Percentiles rank a stretch among this genome's conserved stretches.
Conservation (phyloP, 495 filamentous ascomycete genomes). For the Bryoglossum gracile region DNA sequence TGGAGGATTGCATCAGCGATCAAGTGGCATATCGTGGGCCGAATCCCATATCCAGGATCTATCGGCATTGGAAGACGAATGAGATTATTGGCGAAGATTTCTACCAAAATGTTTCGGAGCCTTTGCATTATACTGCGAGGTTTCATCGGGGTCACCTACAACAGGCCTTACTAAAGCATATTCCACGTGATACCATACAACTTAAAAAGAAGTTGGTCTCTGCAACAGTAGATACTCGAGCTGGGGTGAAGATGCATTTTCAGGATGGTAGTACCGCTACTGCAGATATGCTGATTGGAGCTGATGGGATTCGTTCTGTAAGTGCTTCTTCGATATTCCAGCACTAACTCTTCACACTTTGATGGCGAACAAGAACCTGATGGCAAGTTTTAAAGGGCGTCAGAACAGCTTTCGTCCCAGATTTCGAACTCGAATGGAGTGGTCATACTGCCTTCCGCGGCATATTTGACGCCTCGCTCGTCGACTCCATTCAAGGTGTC, state of each 20-base stretch:
- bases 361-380: background rate
- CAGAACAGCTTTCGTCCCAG: slow-evolving; percentile 33
- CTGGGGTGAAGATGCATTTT: slow-evolving; percentile 24
- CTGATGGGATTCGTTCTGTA: slow-evolving; percentile 30
- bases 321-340: background rate
- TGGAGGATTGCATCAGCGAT: slow-evolving; percentile 33
- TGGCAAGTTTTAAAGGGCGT: slow-evolving; percentile 13
- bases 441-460: slow-evolving; percentile 40
- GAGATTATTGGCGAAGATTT: slow-evolving; percentile 37
- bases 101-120: slow-evolving; percentile 30
- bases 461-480: slow-evolving; percentile 36
- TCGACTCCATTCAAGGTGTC: slow-evolving; percentile 33
- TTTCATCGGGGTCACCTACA: slow-evolving; percentile 43
- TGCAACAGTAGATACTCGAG: slow-evolving; percentile 10
- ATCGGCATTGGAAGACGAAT: slow-evolving; percentile 38
- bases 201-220: slow-evolving; percentile 22
- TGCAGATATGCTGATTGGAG: slow-evolving; percentile 30
- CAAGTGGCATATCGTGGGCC: slow-evolving; percentile 34
- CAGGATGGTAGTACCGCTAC: slow-evolving; percentile 23
- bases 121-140: slow-evolving; percentile 38
- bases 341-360: background rate
- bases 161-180: slow-evolving; percentile 35
- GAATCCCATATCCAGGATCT: slow-evolving; percentile 29
- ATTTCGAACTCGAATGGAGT: slow-evolving; percentile 35
- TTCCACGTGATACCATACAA: slow-evolving; percentile 28